These are phyloP conservation scores for Hygrophorus russula DNA, from an alignment of 768 basidiomycete species.

Conservation along the genomic window DNA sequence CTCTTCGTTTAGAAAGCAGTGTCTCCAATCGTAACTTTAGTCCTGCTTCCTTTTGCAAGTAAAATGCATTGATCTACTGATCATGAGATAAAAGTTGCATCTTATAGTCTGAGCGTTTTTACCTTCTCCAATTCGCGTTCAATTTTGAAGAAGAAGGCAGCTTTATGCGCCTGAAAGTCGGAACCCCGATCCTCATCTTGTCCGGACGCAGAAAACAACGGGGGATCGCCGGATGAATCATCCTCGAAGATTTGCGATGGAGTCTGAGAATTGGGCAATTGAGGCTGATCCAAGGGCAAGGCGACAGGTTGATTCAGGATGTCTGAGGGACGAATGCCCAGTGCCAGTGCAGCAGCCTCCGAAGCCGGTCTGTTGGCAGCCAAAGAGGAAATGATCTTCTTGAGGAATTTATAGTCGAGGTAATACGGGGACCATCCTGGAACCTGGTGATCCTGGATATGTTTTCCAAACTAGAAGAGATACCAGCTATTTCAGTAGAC, in stretches of 20 bases:
- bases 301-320: constrained; percentile 23
- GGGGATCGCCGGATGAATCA: constrained; percentile 38
- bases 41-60: constrained; percentile 94
- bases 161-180: constrained; percentile 89
- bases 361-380: constrained; percentile 82
- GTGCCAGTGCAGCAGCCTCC: constrained; percentile 78
- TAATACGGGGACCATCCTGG: constrained; percentile 96
- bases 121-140: constrained; percentile 98
- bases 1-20: constrained; percentile 85
- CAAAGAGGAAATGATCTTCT: constrained; percentile 96
- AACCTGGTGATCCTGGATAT: constrained; percentile 90
- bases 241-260: constrained; percentile 19
- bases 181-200: constrained; percentile 68
- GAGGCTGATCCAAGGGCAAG: constrained; percentile 19
- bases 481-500: constrained; percentile 5
- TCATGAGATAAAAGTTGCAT: constrained; percentile 5
- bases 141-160: constrained; percentile 97
- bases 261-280: constrained; percentile 13
- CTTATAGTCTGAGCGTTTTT: constrained; percentile 10
- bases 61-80: constrained; percentile 90
- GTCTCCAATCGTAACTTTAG: constrained; percentile 88
- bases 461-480: constrained; percentile 84
- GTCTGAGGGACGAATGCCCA: constrained; percentile 66
- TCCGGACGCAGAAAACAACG: constrained; percentile 48
- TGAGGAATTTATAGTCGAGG: constrained; percentile 96